Conservation (phyloP, 306 rosid species). For the Cicer arietinum region DNA sequence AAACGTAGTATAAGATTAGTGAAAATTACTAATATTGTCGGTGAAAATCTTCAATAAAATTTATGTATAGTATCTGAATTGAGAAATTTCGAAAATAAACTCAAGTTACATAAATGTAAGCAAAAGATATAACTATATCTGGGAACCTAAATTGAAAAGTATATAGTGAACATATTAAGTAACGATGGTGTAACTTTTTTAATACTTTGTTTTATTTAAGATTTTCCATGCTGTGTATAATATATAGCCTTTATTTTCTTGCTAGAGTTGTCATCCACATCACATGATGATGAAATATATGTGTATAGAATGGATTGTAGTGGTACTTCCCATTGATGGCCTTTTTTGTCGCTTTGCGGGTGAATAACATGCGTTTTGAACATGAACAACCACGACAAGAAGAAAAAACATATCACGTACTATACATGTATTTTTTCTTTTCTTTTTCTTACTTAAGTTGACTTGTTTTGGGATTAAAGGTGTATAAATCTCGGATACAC, state of each 20-base stretch:
- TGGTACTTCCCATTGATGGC: conserved; percentile 29
- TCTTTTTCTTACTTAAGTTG: neutral
- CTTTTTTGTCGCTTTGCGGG: conserved; percentile 44
- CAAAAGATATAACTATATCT: too few species aligned
- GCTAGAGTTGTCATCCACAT: conserved; percentile 39
- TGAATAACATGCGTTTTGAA: conserved; percentile 41
- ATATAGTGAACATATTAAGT: too few species aligned
- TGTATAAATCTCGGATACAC: too few species aligned
- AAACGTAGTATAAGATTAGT: too few species aligned
- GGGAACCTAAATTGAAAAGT: too few species aligned
- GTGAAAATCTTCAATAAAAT: too few species aligned
- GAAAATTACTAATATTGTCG: too few species aligned
- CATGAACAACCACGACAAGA: conserved; percentile 6
- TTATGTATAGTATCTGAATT: too few species aligned
- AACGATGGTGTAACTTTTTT: neutral
- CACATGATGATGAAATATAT: neutral
- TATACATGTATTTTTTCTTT: neutral
- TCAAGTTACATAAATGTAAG: too few species aligned
- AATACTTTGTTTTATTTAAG: neutral
- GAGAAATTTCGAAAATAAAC: too few species aligned
- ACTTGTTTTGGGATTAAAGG: too few species aligned
- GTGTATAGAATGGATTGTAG: neutral
- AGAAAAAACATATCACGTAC: neutral
- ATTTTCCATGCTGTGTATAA: neutral
- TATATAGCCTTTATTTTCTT: conserved; percentile 1